Evolutionary conservation across 306 rosid species (phyloP), one percentile per base, ranked within the genome.

Genomic region (Castanopsis chinensis): DNA sequence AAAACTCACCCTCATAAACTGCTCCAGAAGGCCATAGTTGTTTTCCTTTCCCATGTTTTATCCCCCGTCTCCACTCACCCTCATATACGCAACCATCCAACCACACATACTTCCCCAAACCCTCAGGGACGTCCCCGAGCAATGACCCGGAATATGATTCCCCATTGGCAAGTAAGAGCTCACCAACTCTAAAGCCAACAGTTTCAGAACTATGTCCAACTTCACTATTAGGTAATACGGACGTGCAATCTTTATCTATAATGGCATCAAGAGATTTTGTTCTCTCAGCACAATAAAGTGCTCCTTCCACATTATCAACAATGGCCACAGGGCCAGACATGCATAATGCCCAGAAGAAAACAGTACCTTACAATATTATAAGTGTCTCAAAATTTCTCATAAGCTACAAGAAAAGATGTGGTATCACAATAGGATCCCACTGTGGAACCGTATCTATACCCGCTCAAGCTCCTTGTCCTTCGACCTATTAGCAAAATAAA

Each of bases 41-140:
- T 80, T 86, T 93, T 81, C 99, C 99, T 70, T 4, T 68, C 78
- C 97, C 99, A 76, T 91, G 89, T 84, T 90, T 93, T 94, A 93
- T 91, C 91, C 99, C 99, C 80, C 91, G 85, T 87, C 98, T 90
- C 99, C 99, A 95, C 86, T 89, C 99, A 35, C 99, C 99, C 58
- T 90, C 97, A 73, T 93, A 95, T 21, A 86, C 76, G 84, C 98
- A 93, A 74, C 97, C 94, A 86, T 93, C 98, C 37, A 91, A 80
- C 99, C 99, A 95, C 20, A 88, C 82, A 87, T 95, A 95, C 78
- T 81, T 90, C 80, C 99, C 99, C 6, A 10, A 82, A 9, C 98
- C 97, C 87, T 95, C 98, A 0, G 98, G 94, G 70, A 84, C 63
- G 88, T 90, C 90, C 27, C 94, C 99, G 20, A 88, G 91, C 86